A percentile compares a stretch with the other conserved stretches of the same genome.
Conservation (phyloP, 306 rosid genomes). For the Quercus dentata region DNA sequence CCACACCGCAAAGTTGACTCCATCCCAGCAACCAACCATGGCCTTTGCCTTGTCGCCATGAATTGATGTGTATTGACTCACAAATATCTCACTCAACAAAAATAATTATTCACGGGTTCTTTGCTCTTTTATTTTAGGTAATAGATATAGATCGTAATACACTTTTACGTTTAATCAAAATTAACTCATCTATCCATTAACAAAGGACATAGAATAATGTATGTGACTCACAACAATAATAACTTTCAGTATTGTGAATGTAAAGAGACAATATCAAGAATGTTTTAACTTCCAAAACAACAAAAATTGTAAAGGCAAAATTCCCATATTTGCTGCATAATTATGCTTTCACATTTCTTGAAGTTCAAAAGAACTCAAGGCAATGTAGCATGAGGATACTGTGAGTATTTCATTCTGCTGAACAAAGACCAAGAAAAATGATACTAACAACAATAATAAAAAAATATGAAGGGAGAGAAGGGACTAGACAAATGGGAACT, state of each 20-base stretch:
- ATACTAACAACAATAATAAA: slow-evolving; percentile 23
- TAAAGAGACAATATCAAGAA: neutral
- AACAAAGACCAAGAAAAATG: slow-evolving; percentile 11
- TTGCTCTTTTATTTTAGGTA: too few species aligned
- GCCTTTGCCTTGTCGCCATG: too few species aligned
- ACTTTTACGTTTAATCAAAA: too few species aligned
- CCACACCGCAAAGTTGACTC: too few species aligned
- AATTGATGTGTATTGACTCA: too few species aligned
- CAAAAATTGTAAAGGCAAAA: neutral
- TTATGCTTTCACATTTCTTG: neutral
- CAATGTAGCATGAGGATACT: neutral
- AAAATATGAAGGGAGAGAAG: slow-evolving; percentile 22
- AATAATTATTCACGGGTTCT: too few species aligned
- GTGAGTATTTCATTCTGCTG: neutral
- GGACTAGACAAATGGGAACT: slow-evolving; percentile 12
- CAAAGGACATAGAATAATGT: too few species aligned
- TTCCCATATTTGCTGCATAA: neutral
- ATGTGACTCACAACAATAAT: too few species aligned
- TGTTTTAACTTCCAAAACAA: neutral
- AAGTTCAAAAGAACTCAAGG: slow-evolving; percentile 3
- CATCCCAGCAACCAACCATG: too few species aligned
- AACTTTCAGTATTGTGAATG: neutral
- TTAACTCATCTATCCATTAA: too few species aligned
- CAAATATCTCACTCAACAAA: too few species aligned
- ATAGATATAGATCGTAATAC: too few species aligned